These are phyloP conservation scores for Huntiella savannae DNA, from an alignment of 2,329 filamentous ascomycete genomes.

Conservation along the genomic window DNA sequence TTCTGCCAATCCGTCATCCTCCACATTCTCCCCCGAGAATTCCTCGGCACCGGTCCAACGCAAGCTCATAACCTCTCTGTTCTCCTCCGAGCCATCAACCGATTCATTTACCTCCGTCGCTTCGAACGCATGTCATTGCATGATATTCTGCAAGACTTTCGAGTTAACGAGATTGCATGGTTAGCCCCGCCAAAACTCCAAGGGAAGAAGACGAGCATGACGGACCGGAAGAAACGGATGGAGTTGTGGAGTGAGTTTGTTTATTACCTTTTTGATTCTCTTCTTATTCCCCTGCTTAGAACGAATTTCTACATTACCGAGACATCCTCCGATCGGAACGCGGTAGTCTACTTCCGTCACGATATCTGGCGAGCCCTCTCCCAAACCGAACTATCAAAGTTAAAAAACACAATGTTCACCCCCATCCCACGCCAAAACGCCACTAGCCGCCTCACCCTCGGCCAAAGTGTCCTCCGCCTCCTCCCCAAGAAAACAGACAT, in stretches of 20 bases:
- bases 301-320: conserved; percentile 92
- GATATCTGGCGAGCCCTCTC: conserved; percentile 70
- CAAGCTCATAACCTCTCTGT: conserved; percentile 38
- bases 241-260: conserved; percentile 72
- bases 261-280: conserved; percentile 84
- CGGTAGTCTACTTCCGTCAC: conserved; percentile 83
- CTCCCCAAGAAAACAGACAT: conserved; percentile 63
- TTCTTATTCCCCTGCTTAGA: conserved; percentile 70
- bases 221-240: conserved; percentile 54
- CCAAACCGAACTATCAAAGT: conserved; percentile 46
- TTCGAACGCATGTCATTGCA: conserved; percentile 71
- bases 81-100: conserved; percentile 52
- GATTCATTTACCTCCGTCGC: conserved; percentile 56
- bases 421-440: conserved; percentile 45
- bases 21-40: conserved; percentile 52
- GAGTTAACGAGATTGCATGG: conserved; percentile 58
- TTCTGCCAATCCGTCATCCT: conserved; percentile 65
- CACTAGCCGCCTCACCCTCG: conserved; percentile 38
- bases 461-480: conserved; percentile 61
- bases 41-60: conserved; percentile 47
- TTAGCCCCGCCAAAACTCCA: conserved; percentile 35
- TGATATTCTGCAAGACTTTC: conserved; percentile 44
- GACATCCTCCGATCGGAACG: conserved; percentile 59
- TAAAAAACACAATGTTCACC: conserved; percentile 62
- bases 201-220: conserved; percentile 40